Percentiles rank a stretch among this genome's conserved stretches.
These are phyloP conservation scores for Silene coronaria DNA, from an alignment of 179 eudicot species.

Conservation along the genomic window DNA sequence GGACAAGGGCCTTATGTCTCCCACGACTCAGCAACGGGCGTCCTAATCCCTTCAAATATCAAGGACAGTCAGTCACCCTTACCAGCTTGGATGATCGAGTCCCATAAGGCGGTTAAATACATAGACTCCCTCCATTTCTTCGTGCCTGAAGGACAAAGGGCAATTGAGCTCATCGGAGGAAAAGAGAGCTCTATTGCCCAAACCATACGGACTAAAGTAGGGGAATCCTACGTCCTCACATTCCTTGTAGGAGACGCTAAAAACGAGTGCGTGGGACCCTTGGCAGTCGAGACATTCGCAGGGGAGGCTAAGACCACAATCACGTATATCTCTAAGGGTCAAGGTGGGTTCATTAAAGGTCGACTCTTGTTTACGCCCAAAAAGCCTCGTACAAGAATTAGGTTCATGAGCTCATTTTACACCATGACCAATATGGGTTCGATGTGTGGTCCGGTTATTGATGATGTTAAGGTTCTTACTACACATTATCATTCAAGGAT, in stretches of 20 bases:
- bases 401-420: constrained; percentile 53
- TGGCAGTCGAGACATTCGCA: constrained; percentile 54
- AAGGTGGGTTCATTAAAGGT: constrained; percentile 42
- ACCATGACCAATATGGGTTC: constrained; percentile 57
- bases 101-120: constrained; percentile 68
- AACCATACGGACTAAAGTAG: constrained; percentile 41
- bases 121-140: constrained; percentile 45
- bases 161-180: constrained; percentile 63
- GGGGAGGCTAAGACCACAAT: constrained; percentile 30
- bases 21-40: constrained; percentile 51
- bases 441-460: constrained; percentile 73
- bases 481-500: constrained; percentile 24
- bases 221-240: constrained; percentile 36
- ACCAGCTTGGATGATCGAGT: constrained; percentile 70
- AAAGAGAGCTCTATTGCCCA: constrained; percentile 62
- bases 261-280: constrained; percentile 49
- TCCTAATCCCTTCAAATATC: constrained; percentile 60
- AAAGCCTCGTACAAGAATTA: constrained; percentile 31
- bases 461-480: constrained; percentile 51
- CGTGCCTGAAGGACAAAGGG: constrained; percentile 59
- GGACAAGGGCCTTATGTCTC: constrained; percentile 74
- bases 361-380: constrained; percentile 39
- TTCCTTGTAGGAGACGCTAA: constrained; percentile 57
- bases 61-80: constrained; percentile 65
- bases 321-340: constrained; percentile 46